These are phyloP conservation scores for Betula pendula DNA, from an alignment of 306 rosid genomes.

Conservation along the genomic window DNA sequence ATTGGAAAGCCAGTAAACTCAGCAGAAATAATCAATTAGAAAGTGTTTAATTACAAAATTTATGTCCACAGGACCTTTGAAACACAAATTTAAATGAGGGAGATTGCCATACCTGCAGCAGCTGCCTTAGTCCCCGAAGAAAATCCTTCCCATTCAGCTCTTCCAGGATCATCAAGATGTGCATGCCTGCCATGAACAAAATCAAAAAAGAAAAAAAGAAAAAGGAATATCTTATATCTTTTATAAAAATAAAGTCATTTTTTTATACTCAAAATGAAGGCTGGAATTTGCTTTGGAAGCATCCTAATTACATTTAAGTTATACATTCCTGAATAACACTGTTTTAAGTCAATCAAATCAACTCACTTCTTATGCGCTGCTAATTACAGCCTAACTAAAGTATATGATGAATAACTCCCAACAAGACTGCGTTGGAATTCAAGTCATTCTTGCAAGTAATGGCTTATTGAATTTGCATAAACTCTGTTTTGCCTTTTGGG, in stretches of 20 bases:
- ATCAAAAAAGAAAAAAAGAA: background rate
- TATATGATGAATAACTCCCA: background rate
- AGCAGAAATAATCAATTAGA: background rate
- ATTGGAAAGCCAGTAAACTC: background rate
- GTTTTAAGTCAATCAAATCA: background rate
- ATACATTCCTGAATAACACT: background rate
- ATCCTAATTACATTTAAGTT: background rate
- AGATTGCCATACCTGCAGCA: slow-evolving; percentile 74
- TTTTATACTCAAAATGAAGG: background rate
- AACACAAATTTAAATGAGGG: slow-evolving; percentile 8
- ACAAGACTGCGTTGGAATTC: background rate
- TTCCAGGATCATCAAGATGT: slow-evolving; percentile 96
- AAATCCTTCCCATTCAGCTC: slow-evolving; percentile 96
- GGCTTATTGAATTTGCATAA: background rate
- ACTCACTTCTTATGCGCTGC: background rate
- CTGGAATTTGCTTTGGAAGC: too few species aligned
- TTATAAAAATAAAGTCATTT: background rate
- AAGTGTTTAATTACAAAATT: background rate
- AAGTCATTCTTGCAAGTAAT: background rate
- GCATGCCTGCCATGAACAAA: slow-evolving; percentile 60
- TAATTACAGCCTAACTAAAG: background rate
- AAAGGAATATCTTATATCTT: background rate
- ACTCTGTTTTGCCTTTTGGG: background rate
- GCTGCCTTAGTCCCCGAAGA: slow-evolving; percentile 89
- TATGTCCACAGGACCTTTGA: background rate